Percentiles rank a stretch among this genome's conserved stretches.
Conservation (phyloP, 2,329 filamentous ascomycete species). For the Trichoderma asperellum region DNA sequence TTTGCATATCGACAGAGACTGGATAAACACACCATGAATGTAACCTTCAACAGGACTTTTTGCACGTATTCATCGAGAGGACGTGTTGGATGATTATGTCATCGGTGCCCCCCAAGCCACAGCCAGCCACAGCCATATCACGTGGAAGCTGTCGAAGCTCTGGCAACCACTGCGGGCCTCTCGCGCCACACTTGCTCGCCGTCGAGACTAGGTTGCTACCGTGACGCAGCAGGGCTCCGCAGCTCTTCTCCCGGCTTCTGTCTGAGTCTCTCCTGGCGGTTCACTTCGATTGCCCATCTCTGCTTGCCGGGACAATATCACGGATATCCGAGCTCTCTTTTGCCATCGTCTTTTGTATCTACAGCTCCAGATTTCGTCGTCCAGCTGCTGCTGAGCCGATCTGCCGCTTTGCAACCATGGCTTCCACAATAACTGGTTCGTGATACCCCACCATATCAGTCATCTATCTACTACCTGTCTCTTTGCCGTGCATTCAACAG, state of each 20-base stretch:
- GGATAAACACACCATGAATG: too few relatives aligned
- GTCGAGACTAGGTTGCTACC: conserved; percentile 38
- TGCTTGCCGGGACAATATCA: neutral
- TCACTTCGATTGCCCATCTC: neutral
- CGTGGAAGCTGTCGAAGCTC: neutral
- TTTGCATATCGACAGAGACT: too few relatives aligned
- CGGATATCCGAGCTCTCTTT: neutral
- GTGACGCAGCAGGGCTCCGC: conserved; percentile 37
- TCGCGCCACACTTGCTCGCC: conserved; percentile 12
- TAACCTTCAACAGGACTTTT: too few relatives aligned
- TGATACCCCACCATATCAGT: conserved; percentile 30
- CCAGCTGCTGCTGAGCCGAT: conserved; percentile 20
- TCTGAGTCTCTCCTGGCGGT: conserved; percentile 6
- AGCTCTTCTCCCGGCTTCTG: conserved; percentile 24
- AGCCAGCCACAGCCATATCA: neutral
- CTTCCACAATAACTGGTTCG: conserved; percentile 60
- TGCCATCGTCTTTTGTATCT: neutral
- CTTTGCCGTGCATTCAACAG: conserved; percentile 9
- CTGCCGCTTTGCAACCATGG: conserved; percentile 48
- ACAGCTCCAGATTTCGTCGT: conserved; percentile 24
- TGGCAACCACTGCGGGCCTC: neutral
- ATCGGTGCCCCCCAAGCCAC: neutral
- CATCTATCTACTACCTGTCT: neutral
- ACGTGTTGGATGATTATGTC: neutral
- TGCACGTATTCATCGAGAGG: too few relatives aligned